A percentile compares a stretch with the other conserved stretches of the same genome.
Conservation (phyloP, 768 basidiomycete species). For the Hypsizygus marmoreus region DNA sequence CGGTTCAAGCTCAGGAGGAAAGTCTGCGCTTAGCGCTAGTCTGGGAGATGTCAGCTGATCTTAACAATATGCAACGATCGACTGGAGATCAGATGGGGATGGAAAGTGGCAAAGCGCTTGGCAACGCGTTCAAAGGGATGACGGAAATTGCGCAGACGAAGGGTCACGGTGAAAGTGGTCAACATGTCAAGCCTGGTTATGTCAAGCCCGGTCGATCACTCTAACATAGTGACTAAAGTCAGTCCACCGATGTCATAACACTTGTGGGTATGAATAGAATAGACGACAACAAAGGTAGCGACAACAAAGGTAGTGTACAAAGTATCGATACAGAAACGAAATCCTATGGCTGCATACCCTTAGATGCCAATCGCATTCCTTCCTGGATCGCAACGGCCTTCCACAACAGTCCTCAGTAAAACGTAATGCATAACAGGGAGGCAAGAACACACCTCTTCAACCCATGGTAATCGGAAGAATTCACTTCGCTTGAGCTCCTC, state of each 20-base stretch:
- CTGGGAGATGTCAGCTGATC: slow-evolving; percentile 7
- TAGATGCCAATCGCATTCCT: slow-evolving; percentile 66
- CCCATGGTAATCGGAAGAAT: slow-evolving; percentile 92
- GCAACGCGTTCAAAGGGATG: too few species aligned
- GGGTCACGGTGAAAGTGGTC: too few species aligned
- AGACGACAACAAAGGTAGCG: slow-evolving; percentile 1
- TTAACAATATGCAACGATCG: slow-evolving; percentile 13
- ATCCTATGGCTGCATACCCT: slow-evolving; percentile 38
- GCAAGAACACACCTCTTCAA: slow-evolving; percentile 57
- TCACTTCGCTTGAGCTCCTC: slow-evolving; percentile 89
- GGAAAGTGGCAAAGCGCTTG: too few species aligned
- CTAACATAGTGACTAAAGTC: too few species aligned
- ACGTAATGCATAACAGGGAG: background rate
- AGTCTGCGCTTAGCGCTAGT: too few species aligned
- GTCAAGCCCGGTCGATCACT: too few species aligned
- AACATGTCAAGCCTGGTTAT: too few species aligned
- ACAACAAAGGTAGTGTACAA: slow-evolving; percentile 1
- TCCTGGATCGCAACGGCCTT: slow-evolving; percentile 87
- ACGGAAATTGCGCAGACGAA: too few species aligned
- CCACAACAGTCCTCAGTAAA: slow-evolving; percentile 8
- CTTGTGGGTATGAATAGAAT: background rate
- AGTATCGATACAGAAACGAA: slow-evolving; percentile 2
- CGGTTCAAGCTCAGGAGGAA: slow-evolving; percentile 9
- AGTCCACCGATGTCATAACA: too few species aligned
- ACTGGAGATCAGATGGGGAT: slow-evolving; percentile 20